Conservation (phyloP, 306 rosid species). For the Sophora flavescens region DNA sequence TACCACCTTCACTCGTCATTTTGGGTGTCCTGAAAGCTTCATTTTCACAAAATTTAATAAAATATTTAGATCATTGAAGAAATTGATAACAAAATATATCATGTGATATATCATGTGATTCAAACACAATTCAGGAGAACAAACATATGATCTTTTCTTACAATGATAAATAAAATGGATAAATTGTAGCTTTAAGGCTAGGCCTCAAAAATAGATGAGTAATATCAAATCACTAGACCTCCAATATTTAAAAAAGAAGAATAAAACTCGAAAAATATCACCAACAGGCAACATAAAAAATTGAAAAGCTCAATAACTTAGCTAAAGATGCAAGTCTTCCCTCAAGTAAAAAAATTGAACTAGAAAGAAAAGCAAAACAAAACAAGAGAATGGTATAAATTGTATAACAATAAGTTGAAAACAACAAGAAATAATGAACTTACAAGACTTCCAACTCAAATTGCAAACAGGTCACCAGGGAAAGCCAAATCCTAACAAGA, state of each 20-base stretch:
- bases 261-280: background rate
- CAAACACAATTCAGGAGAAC: background rate
- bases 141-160: slow-evolving; percentile 40
- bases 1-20: slow-evolving; percentile 61
- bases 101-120: slow-evolving; percentile 23
- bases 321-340: background rate
- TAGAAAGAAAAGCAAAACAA: background rate
- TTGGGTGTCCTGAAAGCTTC: slow-evolving; percentile 77
- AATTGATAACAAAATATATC: slow-evolving; percentile 36
- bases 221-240: slow-evolving; percentile 8
- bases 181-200: slow-evolving; percentile 20
- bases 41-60: slow-evolving; percentile 42
- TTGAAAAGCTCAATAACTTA: slow-evolving; percentile 42
- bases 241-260: slow-evolving; percentile 12
- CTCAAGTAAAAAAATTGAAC: slow-evolving; percentile 32
- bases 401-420: background rate
- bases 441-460: slow-evolving; percentile 37
- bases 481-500: slow-evolving; percentile 52
- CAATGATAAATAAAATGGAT: background rate
- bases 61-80: slow-evolving; percentile 24
- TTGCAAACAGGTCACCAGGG: slow-evolving; percentile 58
- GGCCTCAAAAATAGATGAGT: slow-evolving; percentile 1
- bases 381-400: background rate
- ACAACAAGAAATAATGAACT: slow-evolving; percentile 18
- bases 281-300: background rate